A percentile compares a stretch with the other conserved stretches of the same genome.
phyloP scores from a whole-genome alignment of 148 eudicot species.

The Diospyros lotus region DNA sequence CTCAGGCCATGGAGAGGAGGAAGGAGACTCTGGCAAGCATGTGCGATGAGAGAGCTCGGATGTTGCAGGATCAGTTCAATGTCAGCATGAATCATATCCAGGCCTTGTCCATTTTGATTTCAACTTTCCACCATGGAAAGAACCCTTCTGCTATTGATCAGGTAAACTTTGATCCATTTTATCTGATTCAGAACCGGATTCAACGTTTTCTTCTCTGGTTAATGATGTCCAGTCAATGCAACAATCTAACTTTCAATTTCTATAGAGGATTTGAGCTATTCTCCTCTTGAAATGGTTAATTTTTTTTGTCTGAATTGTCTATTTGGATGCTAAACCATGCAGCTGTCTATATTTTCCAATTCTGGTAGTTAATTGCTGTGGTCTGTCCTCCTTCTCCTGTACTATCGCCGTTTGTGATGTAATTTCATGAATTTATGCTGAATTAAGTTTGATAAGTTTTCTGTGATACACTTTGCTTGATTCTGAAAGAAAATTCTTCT shows the following conservation, averaged over 20 bases:
- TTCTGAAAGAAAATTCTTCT: background rate
- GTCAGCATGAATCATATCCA: constrained; percentile 96
- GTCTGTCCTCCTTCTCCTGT: no score
- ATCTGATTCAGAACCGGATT: background rate
- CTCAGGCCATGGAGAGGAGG: constrained; percentile 70
- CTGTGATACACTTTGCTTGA: background rate
- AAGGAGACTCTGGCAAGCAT: constrained; percentile 77
- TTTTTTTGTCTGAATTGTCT: no score
- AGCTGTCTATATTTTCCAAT: no score
- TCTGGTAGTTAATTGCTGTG: no score
- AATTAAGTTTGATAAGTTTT: no score
- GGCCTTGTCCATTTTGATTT: constrained; percentile 85
- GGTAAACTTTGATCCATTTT: constrained; percentile 40
- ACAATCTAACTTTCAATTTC: constrained; percentile 12
- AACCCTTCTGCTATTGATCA: constrained; percentile 92
- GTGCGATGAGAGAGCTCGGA: constrained; percentile 99
- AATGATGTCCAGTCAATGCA: constrained; percentile 8
- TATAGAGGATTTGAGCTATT: no score
- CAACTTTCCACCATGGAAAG: constrained; percentile 88
- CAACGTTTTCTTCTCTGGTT: background rate
- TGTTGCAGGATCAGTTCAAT: constrained; percentile 98
- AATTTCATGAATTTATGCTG: no score
- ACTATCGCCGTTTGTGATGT: no score
- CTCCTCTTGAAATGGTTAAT: no score
- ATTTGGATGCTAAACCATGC: no score